Base-by-base conservation (phyloP, 257 asterid species). In the Solanum commersonii region DNA sequence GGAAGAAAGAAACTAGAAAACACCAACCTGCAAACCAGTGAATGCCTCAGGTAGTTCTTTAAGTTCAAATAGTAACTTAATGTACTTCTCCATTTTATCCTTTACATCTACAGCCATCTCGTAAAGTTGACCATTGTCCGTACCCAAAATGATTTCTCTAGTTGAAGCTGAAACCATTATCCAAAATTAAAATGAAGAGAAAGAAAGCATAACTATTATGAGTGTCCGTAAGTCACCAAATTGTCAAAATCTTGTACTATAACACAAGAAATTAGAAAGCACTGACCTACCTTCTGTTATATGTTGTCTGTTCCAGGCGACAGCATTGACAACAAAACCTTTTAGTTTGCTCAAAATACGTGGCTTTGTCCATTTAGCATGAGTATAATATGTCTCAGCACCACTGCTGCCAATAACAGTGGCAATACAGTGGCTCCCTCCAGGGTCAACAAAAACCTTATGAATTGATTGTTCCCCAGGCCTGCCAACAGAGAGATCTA, bases 361-460 rank as follows among this genome's bases (percentile, higher is more conserved):
- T 88, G 99, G 99, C 91, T 91, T 97, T 16, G 94, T 92, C 99
- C 99, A 97, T 92, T 94, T 97, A 71, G 97, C 97, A 89, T 97
- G 99, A 10, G 93, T 93, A 84, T 96, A 97, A 90, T 94, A 96
- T 27, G 99, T 97, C 89, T 97, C 99, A 14, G 99, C 92, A 68
- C 95, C 96, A 86, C 98, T 98, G 90, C 93, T 95, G 86, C 99
- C 99, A 90, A 94, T 94, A 72, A 97, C 97, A 60, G 95, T 92
- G 85, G 98, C 98, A 90, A 97, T 97, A 89, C 98, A 96, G 74
- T 97, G 99, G 89, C 99, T 92, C 56, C 99, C 99, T 79, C 99
- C 99, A 22, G 99, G 96, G 90, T 97, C 99, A 90, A 95, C 94
- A 82, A 95, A 97, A 87, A 97, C 99, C 90, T 93, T 92, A 90